Evolutionary conservation across 768 basidiomycete species (phyloP), one percentile per base, ranked within the genome.

Genomic region (Ephemerocybe angulata): DNA sequence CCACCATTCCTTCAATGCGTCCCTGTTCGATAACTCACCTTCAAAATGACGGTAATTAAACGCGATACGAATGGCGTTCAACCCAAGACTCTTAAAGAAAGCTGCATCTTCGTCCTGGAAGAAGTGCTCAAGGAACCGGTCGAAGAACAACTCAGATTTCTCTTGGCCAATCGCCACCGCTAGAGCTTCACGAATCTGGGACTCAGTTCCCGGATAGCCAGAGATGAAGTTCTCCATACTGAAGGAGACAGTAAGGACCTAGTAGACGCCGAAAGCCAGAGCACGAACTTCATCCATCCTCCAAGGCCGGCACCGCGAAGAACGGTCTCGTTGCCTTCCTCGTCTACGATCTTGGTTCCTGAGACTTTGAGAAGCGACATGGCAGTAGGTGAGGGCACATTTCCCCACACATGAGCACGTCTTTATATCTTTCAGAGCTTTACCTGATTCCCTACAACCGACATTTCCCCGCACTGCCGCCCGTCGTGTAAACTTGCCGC

Each of bases 71-170:
- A 91, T 85, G 61, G 84, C 88, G 70, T 92, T 93, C 53, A 92
- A 70, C 0, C 89, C 90, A 13, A 90, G 80, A 38, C 79, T 83
- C 60, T 83, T 84, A 75, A 87, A 91, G 72, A 88, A 89, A 55
- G 71, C 67, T 22, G 88, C 88, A 63, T 91, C 90, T 28, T 76
- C 74, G 21, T 88, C 87, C 50, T 74, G 76, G 76, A 92, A 93
- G 73, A 91, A 92, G 65, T 90, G 82, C 62, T 91, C 85, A 12
- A 91, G 73, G 68, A 91, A 89, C 87, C 84, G 88, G 76, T 92
- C 87, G 62, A 91, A 93, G 75, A 90, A 93, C 67, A 84, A 84
- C 19, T 82, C 83, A 8, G 85, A 78, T 67, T 88, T 87, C 50
- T 79, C 76, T 53, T 79, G 59, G 0, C 90, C 90, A 28, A 93